Percentiles rank a stretch among this genome's conserved stretches.
These are phyloP conservation scores for Penicillium sp. DNA, from an alignment of 2,329 filamentous ascomycete genomes.

Conservation along the genomic window DNA sequence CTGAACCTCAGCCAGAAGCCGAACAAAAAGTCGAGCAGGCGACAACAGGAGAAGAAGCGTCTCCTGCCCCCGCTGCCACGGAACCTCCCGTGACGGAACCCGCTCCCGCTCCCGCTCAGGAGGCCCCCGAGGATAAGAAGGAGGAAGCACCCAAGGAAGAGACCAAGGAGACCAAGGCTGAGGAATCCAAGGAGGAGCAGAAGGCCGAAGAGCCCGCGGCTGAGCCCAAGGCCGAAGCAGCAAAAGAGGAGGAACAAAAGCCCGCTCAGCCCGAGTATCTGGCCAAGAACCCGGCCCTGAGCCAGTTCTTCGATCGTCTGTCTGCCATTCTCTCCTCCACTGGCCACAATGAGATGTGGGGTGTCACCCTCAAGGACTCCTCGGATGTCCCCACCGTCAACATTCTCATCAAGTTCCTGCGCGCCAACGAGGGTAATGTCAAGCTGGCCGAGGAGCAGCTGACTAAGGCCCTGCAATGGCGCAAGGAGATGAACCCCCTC, in stretches of 20 bases:
- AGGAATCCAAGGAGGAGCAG: no score
- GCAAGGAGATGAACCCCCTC: conserved; percentile 64
- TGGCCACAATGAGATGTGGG: conserved; percentile 74
- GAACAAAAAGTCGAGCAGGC: no score
- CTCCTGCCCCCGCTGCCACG: no score
- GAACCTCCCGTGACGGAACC: no score
- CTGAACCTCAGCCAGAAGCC: no score
- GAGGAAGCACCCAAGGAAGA: no score
- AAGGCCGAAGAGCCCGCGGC: no score
- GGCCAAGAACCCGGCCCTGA: conserved; percentile 38
- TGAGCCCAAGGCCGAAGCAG: conserved; percentile 9
- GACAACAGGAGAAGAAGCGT: no score
- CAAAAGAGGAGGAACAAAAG: conserved; percentile 20
- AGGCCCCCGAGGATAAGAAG: no score
- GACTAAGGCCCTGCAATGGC: conserved; percentile 69
- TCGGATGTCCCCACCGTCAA: conserved; percentile 66
- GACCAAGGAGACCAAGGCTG: no score
- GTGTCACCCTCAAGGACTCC: conserved; percentile 54
- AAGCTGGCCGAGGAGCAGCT: conserved; percentile 69
- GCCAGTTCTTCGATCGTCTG: conserved; percentile 52
- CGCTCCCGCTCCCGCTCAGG: no score
- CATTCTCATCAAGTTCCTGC: conserved; percentile 84
- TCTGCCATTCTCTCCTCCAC: conserved; percentile 49
- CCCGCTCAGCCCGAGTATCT: conserved; percentile 35
- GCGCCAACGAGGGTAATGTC: conserved; percentile 72